Conservation (phyloP, 2,329 filamentous ascomycete genomes). For the Cladophialophora carrionii region DNA sequence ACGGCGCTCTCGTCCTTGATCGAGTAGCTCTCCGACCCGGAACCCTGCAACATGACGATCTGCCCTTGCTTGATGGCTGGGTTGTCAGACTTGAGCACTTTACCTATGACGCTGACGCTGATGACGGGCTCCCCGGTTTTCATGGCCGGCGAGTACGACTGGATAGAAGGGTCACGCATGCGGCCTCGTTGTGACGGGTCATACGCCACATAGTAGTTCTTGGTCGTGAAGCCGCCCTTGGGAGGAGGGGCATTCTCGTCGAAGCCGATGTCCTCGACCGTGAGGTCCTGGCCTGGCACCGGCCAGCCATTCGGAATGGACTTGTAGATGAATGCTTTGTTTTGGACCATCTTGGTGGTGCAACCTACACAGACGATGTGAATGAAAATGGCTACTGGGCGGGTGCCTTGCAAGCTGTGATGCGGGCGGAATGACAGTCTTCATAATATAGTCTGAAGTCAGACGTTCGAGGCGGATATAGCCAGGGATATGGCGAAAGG, state of each 20-base stretch:
- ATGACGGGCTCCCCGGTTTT: conserved; percentile 61
- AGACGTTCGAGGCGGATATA: neutral
- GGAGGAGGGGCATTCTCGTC: conserved; percentile 61
- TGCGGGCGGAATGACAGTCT: neutral
- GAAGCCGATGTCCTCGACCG: conserved; percentile 67
- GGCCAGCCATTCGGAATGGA: conserved; percentile 68
- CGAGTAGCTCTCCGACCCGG: conserved; percentile 66
- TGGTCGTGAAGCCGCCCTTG: conserved; percentile 65
- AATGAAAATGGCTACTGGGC: neutral
- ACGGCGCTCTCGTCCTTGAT: conserved; percentile 51
- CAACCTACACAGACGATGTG: neutral
- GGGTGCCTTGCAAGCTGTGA: neutral
- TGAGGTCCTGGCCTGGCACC: conserved; percentile 70
- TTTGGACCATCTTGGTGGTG: conserved; percentile 47
- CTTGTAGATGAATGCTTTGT: conserved; percentile 78
- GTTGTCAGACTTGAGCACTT: conserved; percentile 67
- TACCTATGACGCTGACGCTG: conserved; percentile 62
- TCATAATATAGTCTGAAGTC: conserved; percentile 4
- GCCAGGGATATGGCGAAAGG: neutral
- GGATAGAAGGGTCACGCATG: conserved; percentile 64
- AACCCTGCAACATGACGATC: conserved; percentile 42
- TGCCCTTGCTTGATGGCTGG: conserved; percentile 65
- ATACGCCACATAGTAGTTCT: conserved; percentile 70
- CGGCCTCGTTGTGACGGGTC: conserved; percentile 77
- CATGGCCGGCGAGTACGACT: conserved; percentile 68